Conservation (phyloP, 306 rosid genomes). For the Ormosia emarginata region DNA sequence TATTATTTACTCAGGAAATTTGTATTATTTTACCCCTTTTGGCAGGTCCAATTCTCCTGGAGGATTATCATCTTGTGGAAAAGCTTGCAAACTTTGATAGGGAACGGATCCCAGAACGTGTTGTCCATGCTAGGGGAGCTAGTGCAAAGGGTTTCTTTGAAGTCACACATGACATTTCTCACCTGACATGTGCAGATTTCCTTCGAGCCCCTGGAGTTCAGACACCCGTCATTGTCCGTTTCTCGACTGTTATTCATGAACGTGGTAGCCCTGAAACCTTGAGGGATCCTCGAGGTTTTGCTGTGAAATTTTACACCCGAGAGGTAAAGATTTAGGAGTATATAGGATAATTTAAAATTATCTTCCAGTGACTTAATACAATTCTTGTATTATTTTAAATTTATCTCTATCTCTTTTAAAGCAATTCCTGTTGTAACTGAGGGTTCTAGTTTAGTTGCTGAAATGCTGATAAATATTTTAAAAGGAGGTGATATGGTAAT, state of each 20-base stretch:
- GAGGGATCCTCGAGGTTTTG: constrained; percentile 88
- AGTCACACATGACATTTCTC: constrained; percentile 86
- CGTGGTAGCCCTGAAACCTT: constrained; percentile 98
- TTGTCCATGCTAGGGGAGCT: constrained; percentile 98
- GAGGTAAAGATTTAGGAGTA: constrained; percentile 46
- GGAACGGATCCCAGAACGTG: constrained; percentile 92
- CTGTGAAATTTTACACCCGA: constrained; percentile 85
- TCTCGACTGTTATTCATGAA: constrained; percentile 93
- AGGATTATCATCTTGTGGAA: constrained; percentile 93
- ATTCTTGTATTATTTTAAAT: neutral
- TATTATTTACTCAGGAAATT: neutral
- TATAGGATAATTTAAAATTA: neutral
- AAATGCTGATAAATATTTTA: neutral
- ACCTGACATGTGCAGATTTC: constrained; percentile 91
- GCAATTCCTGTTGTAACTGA: neutral
- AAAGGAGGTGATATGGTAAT: neutral
- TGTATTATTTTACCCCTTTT: neutral
- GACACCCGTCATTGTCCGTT: constrained; percentile 91
- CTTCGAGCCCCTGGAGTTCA: constrained; percentile 95
- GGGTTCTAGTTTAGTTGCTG: neutral
- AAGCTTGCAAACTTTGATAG: constrained; percentile 85
- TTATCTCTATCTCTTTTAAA: neutral
- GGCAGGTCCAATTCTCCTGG: constrained; percentile 91
- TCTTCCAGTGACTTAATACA: neutral
- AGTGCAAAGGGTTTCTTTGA: constrained; percentile 99